Percentiles rank a stretch among this genome's conserved stretches.
Conservation (phyloP, 495 filamentous ascomycete species). For the Talaromyces nanjingensis region DNA sequence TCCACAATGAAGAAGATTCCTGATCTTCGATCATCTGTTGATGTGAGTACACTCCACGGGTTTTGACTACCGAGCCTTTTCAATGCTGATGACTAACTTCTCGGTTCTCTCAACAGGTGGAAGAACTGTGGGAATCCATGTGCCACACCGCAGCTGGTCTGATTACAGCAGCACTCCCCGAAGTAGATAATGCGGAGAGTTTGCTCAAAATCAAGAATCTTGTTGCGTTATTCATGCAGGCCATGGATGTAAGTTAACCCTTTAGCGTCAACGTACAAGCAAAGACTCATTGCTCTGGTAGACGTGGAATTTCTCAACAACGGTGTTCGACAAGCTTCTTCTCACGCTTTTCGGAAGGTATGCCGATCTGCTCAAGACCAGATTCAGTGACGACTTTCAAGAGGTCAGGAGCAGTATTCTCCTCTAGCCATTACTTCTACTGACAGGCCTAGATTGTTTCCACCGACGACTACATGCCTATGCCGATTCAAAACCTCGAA, state of each 20-base stretch:
- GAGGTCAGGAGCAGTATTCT: constrained; percentile 46
- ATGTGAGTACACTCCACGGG: constrained; percentile 49
- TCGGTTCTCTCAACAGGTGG: constrained; percentile 49
- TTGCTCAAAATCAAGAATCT: constrained; percentile 87
- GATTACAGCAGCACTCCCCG: constrained; percentile 66
- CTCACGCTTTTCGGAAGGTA: constrained; percentile 88
- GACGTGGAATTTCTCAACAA: constrained; percentile 86
- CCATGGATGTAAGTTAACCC: constrained; percentile 67
- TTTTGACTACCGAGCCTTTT: neutral
- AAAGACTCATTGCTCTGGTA: constrained; percentile 23
- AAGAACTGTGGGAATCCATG: constrained; percentile 98
- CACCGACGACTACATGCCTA: constrained; percentile 98
- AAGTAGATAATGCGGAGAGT: constrained; percentile 75
- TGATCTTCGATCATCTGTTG: constrained; percentile 71
- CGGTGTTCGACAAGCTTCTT: constrained; percentile 71
- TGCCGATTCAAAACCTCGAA: constrained; percentile 83
- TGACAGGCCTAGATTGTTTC: constrained; percentile 67
- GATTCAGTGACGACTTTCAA: constrained; percentile 89
- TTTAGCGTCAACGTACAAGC: neutral
- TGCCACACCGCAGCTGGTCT: constrained; percentile 77
- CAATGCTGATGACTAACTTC: neutral
- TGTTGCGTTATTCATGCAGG: constrained; percentile 91
- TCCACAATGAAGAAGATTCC: constrained; percentile 83
- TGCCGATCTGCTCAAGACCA: constrained; percentile 78
- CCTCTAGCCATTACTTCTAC: neutral